Percentiles rank a stretch among this genome's conserved stretches.
Conservation (phyloP, 2,329 filamentous ascomycete genomes). For the Hypoxylon rubiginosum region DNA sequence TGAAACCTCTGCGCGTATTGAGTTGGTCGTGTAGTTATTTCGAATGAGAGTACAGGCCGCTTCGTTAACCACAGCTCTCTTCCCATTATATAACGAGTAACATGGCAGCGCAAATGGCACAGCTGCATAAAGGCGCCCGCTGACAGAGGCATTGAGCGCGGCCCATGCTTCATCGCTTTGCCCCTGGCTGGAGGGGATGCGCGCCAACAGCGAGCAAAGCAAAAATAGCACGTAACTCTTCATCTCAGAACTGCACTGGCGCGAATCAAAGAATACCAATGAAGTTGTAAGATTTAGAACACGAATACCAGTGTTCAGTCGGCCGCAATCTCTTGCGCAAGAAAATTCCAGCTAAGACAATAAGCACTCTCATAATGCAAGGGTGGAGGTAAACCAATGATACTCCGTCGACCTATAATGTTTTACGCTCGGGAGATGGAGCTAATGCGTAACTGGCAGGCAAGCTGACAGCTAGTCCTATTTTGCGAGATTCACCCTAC, state of each 20-base stretch:
- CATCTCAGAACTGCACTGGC: not conserved
- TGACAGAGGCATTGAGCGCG: conserved; percentile 40
- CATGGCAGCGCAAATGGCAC: conserved; percentile 48
- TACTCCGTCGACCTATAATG: conserved; percentile 3
- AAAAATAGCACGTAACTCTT: not conserved
- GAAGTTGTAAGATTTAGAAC: too few species aligned
- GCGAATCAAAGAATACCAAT: not conserved
- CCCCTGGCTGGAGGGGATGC: conserved; percentile 3
- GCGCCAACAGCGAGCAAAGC: conserved; percentile 10
- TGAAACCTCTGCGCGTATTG: conserved; percentile 40
- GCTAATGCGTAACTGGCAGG: not conserved
- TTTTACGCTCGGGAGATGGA: conserved; percentile 6
- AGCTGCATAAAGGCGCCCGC: conserved; percentile 38
- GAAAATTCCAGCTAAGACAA: not conserved
- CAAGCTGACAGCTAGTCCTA: not conserved
- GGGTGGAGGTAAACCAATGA: conserved; percentile 1
- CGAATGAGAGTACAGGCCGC: conserved; percentile 44
- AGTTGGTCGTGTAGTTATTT: conserved; percentile 46
- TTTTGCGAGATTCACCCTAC: conserved; percentile 1
- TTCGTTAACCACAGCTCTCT: conserved; percentile 30
- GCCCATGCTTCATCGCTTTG: conserved; percentile 22
- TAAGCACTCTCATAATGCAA: not conserved
- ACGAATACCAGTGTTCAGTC: not conserved
- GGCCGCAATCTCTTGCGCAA: not conserved
- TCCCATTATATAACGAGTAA: conserved; percentile 48